Evolutionary conservation across 1,284 basidiomycete genomes (phyloP).

Genomic region (Xanthoconium separans): DNA sequence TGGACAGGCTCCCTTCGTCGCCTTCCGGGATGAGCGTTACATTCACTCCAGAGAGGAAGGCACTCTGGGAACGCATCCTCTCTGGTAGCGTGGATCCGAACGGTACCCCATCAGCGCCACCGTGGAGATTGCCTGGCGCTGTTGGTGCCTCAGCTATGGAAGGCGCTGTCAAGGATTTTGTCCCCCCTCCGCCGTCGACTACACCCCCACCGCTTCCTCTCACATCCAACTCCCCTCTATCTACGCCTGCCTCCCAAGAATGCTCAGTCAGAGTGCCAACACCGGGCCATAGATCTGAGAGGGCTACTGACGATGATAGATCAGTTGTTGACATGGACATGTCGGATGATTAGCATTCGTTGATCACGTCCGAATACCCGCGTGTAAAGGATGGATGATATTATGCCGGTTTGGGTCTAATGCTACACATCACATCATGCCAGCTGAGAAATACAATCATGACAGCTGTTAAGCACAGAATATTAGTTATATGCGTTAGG

Average conservation of each 20-base stretch:
- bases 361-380: not conserved
- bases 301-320: slow-evolving; percentile 3
- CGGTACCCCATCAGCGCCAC: slow-evolving; percentile 11
- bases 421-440: slow-evolving; percentile 24
- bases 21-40: slow-evolving; percentile 30
- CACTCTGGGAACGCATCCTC: slow-evolving; percentile 41
- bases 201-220: slow-evolving; percentile 28
- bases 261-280: not conserved
- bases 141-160: slow-evolving; percentile 6
- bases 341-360: slow-evolving; percentile 19
- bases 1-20: slow-evolving; percentile 30
- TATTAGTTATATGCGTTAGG: slow-evolving; percentile 2
- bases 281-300: not conserved
- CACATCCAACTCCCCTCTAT: slow-evolving; percentile 6
- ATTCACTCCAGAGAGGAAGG: slow-evolving; percentile 38
- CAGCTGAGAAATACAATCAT: slow-evolving; percentile 26
- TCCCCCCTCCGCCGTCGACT: slow-evolving; percentile 27
- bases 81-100: slow-evolving; percentile 9
- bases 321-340: slow-evolving; percentile 29
- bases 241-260: slow-evolving; percentile 12
- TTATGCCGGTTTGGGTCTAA: slow-evolving; percentile 15
- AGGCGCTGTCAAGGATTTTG: not conserved
- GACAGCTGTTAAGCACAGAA: slow-evolving; percentile 9
- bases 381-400: not conserved
- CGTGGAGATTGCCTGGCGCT: slow-evolving; percentile 26